Base-by-base conservation (phyloP, 495 filamentous ascomycete species). In the Penicillium crystallinum region DNA sequence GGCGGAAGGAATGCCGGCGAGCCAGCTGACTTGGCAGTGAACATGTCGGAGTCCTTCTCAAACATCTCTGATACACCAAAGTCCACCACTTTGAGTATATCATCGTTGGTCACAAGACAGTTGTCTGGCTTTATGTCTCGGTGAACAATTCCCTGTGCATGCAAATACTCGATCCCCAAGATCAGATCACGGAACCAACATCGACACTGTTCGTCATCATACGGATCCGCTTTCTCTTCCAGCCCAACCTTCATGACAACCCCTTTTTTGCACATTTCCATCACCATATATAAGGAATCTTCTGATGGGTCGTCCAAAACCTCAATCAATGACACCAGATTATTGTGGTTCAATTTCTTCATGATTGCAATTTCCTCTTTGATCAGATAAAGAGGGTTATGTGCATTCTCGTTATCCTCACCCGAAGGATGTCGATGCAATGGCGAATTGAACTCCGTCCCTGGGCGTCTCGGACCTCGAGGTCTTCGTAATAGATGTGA, bases 1-100 rank as follows among this genome's bases (percentile, higher is more conserved):
- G 93, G 93, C 0, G 93, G 90, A 31, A 97, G 77, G 64, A 98
- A 98, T 8, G 93, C 95, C 3, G 93, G 93, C 7, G 91, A 96
- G 10, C 93, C 93, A 21, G 91, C 93, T 7, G 91, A 91, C 66
- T 97, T 98, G 18, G 87, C 87, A 2, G 91, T 97, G 67, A 82
- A 81, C 95, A 98, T 97, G 37, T 89, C 80, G 3, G 81, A 85
- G 18, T 85, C 65, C 69, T 95, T 97, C 57, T 92, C 88, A 56
- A 98, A 98, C 83, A 97, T 96, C 66, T 98, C 91, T 4, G 92
- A 97, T 10, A 98, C 93, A 12, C 93, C 93, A 76, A 98, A 98
- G 71, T 98, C 93, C 37, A 96, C 92, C 52, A 98, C 87, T 69
- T 97, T 98, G 2, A 98, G 79, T 23, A 96, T 83, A 61, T 97